Evolutionary conservation across 306 rosid genomes (phyloP).

Genomic region (Prinsepia uniflora): DNA sequence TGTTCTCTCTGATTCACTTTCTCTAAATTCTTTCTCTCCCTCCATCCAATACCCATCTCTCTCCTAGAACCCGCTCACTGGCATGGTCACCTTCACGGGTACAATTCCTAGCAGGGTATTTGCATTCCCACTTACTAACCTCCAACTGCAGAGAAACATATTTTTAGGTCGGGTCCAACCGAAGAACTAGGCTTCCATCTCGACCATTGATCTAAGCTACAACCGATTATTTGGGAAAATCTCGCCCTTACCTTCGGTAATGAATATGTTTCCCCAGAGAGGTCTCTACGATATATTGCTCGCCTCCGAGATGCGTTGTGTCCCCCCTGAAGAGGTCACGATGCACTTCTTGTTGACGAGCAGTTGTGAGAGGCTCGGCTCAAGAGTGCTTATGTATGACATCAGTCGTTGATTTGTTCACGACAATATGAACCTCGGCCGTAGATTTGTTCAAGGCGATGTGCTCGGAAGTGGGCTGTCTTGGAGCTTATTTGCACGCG

Average conservation of each 20-base stretch:
- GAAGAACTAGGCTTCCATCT: slow-evolving; percentile 48
- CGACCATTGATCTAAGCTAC: slow-evolving; percentile 84
- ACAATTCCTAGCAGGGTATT: slow-evolving; percentile 63
- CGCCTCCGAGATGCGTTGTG: too few relatives aligned
- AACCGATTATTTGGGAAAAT: slow-evolving; percentile 68
- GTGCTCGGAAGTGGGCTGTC: too few relatives aligned
- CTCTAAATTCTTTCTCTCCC: slow-evolving; percentile 54
- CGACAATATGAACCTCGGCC: too few relatives aligned
- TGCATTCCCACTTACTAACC: slow-evolving; percentile 59
- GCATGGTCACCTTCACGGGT: slow-evolving; percentile 75
- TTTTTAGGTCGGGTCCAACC: slow-evolving; percentile 68
- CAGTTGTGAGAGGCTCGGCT: too few relatives aligned
- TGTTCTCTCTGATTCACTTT: slow-evolving; percentile 62
- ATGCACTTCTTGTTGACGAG: too few relatives aligned
- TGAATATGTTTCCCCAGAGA: too few relatives aligned
- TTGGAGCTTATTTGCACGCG: too few relatives aligned
- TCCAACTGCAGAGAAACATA: slow-evolving; percentile 70
- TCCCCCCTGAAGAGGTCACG: too few relatives aligned
- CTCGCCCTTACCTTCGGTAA: slow-evolving; percentile 60
- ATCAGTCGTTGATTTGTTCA: too few relatives aligned
- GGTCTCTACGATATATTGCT: too few relatives aligned
- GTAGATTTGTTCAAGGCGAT: too few relatives aligned
- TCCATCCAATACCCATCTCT: slow-evolving; percentile 78
- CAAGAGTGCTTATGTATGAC: too few relatives aligned
- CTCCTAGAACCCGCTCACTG: slow-evolving; percentile 70